phyloP scores from a whole-genome alignment of 495 filamentous ascomycete species.

The Aspergillus egyptiacus region DNA sequence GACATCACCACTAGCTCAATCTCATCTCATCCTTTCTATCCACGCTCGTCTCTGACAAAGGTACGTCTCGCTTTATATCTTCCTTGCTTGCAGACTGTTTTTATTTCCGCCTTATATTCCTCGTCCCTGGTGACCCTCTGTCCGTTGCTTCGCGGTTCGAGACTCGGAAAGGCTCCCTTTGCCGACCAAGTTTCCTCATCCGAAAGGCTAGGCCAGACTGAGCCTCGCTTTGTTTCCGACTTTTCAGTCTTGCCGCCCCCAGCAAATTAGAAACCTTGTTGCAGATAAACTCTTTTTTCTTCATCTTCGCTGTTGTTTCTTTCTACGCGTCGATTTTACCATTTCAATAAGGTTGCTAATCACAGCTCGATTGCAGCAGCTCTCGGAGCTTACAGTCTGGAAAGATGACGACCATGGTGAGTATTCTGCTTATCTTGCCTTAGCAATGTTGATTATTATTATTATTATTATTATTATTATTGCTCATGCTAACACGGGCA shows the following conservation, averaged over 20 bases:
- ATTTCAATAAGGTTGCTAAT: conserved; percentile 5
- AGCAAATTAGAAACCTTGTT: conserved; percentile 11
- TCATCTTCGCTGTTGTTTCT: conserved; percentile 17
- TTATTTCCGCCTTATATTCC: not conserved
- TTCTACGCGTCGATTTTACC: conserved; percentile 12
- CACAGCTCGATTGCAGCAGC: conserved; percentile 25
- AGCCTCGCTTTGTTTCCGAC: conserved; percentile 6
- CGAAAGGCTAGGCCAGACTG: conserved; percentile 16
- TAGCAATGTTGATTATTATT: too few species aligned
- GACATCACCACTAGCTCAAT: conserved; percentile 27
- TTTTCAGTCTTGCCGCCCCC: conserved; percentile 16
- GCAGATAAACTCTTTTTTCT: conserved; percentile 2
- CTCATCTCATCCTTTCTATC: conserved; percentile 6
- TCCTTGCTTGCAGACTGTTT: not conserved
- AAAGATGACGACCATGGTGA: conserved; percentile 49
- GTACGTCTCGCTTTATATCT: conserved; percentile 12
- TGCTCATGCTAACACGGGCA: conserved; percentile 35
- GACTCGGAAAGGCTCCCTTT: conserved; percentile 12
- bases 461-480: too few species aligned
- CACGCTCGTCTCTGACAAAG: conserved; percentile 12
- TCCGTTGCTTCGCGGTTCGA: not conserved
- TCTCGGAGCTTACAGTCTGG: conserved; percentile 32
- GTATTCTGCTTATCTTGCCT: conserved; percentile 6
- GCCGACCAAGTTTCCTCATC: conserved; percentile 12
- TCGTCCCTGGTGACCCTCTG: not conserved